A percentile compares a stretch with the other conserved stretches of the same genome.
phyloP scores from a whole-genome alignment of 2,329 filamentous ascomycete genomes.

The Hymenoscyphus albidus region DNA sequence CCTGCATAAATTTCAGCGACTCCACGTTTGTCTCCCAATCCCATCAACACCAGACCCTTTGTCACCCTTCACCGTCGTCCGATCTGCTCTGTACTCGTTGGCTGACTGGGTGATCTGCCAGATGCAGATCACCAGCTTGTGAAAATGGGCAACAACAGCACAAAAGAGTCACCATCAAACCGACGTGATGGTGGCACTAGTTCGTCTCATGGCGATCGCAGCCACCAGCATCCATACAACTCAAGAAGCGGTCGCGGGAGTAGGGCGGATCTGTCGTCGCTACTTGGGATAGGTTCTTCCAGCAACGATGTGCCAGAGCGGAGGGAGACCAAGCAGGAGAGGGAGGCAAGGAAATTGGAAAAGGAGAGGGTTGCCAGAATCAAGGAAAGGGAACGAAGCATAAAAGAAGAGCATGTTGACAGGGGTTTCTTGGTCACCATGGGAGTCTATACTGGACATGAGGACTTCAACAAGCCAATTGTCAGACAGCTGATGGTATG shows the following conservation, averaged over 20 bases:
- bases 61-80: constrained; percentile 1
- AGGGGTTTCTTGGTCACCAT: constrained; percentile 92
- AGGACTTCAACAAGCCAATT: constrained; percentile 87
- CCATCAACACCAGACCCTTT: constrained; percentile 5
- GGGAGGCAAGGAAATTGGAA: constrained; percentile 81
- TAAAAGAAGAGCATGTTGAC: constrained; percentile 88
- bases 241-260: constrained; percentile 30
- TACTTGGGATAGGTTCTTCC: constrained; percentile 32
- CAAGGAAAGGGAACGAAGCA: constrained; percentile 85
- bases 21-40: constrained; percentile 18
- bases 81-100: constrained; percentile 13
- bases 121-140: constrained; percentile 25
- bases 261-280: constrained; percentile 33
- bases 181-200: constrained; percentile 21
- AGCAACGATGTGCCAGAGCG: constrained; percentile 42
- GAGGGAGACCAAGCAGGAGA: constrained; percentile 85
- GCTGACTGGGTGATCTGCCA: constrained; percentile 29
- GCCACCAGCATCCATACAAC: constrained; percentile 23
- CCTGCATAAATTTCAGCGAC: constrained; percentile 26
- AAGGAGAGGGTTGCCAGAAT: constrained; percentile 70
- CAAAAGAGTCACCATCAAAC: constrained; percentile 23
- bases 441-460: constrained; percentile 84
- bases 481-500: constrained; percentile 87
- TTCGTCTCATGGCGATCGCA: constrained; percentile 26
- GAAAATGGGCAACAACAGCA: constrained; percentile 35